Base-by-base conservation (phyloP, 768 basidiomycete species). In the Cystofilobasidium macerans region DNA sequence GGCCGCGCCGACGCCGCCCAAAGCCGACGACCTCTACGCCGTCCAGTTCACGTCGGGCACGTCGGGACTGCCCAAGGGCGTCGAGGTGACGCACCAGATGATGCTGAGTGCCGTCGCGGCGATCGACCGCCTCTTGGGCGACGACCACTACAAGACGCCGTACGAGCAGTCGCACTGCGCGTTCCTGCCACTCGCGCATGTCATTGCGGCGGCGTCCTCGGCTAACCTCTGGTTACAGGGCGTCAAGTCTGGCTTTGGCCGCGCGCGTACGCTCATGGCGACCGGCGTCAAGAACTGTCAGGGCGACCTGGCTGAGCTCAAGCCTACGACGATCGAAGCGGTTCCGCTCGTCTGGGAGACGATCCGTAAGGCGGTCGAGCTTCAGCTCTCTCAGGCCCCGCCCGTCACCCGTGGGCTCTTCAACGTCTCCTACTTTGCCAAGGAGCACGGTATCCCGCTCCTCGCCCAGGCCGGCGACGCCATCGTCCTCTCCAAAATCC, bases 191-290 rank as follows among this genome's bases (percentile, higher is more conserved):
- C 70, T 73, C 30, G 71, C 71, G 16, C 93, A 99, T 75, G 92
- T 97, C 69, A 80, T 99, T 67, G 94, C 97, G 77, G 95, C 89
- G 74, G 85, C 93, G 65, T 89, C 95, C 71, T 93, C 98, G 79
- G 78, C 88, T 51, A 77, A 79, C 64, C 80, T 89, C 73, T 77
- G 86, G 72, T 86, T 84, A 71, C 78, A 84, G 35, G 89, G 92
- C 68, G 79, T 93, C 78, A 85, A 84, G 33, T 82, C 83, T 28
- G 94, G 95, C 0, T 99, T 88, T 70, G 94, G 90, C 13, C 85
- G 86, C 58, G 85, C 93, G 75, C 97, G 95, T 84, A 99, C 94
- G 11, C 82, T 98, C 69, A 95, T 93, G 3, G 92, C 97, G 73
- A 82, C 85, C 2, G 89, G 86, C n/a, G 89, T 94, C 24, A 84